Conservation (phyloP, 805 yeast species). For the Zygosaccharomyces siamensis region DNA sequence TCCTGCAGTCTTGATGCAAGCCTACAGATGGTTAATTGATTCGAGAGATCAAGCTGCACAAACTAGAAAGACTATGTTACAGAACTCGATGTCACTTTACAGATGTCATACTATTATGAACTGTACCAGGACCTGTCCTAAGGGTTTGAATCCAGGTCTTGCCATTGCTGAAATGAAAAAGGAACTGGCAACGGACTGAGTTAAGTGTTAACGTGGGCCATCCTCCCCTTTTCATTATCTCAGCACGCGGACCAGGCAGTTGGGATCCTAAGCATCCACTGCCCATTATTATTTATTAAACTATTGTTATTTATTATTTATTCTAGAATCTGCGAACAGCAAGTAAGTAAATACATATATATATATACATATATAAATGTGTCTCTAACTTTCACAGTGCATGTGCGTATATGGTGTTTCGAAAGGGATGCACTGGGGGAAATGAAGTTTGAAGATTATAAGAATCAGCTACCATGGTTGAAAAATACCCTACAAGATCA, state of each 20-base stretch:
- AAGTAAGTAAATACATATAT: neutral
- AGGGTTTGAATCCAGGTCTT: constrained; percentile 95
- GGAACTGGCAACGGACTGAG: constrained; percentile 73
- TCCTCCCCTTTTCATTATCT: neutral
- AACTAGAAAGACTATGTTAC: constrained; percentile 80
- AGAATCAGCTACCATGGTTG: neutral
- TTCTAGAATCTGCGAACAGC: constrained; percentile 1
- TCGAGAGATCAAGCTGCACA: constrained; percentile 89
- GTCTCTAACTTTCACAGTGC: no score
- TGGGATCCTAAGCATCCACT: neutral
- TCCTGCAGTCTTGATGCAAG: constrained; percentile 98
- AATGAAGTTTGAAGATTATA: constrained; percentile 1
- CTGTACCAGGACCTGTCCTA: constrained; percentile 97
- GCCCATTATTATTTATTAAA: constrained; percentile 10
- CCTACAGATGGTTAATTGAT: constrained; percentile 97
- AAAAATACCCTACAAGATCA: neutral
- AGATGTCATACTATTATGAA: constrained; percentile 99
- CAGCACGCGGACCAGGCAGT: neutral
- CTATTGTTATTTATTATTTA: constrained; percentile 9
- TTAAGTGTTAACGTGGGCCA: neutral
- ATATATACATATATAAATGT: neutral
- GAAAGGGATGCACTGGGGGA: neutral
- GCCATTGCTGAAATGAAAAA: constrained; percentile 98
- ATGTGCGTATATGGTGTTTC: no score
- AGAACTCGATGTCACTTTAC: constrained; percentile 95